Evolutionary conservation across 176 grass and related monocot species (phyloP).

Genomic region (Saccharum spontaneum): DNA sequence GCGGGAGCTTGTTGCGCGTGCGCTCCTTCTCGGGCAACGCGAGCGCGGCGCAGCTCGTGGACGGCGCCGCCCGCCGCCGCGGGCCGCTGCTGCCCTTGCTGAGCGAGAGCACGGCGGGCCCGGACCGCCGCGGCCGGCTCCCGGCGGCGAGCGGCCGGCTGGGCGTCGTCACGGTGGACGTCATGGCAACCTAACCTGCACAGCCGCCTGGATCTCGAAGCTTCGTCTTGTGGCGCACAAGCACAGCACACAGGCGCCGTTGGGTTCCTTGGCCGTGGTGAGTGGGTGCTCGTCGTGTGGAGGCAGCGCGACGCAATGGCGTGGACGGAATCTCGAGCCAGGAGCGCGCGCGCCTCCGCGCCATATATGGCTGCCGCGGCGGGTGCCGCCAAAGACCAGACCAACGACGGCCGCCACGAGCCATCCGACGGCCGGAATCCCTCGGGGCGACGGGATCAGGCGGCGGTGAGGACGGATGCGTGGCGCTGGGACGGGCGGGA

Average conservation of each 20-base stretch:
- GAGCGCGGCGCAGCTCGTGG: constrained; percentile 59
- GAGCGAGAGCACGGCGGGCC: constrained; percentile 39
- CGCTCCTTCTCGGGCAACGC: constrained; percentile 49
- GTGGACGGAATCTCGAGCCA: constrained; percentile 8
- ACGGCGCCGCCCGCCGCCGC: neutral
- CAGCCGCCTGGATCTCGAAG: neutral
- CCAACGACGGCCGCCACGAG: constrained; percentile 1
- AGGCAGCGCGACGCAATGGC: neutral
- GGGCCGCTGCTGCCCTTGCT: neutral
- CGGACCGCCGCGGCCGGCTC: constrained; percentile 34
- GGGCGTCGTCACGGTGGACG: constrained; percentile 44
- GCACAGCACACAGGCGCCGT: neutral
- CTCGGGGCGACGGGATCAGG: neutral
- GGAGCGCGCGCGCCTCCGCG: neutral
- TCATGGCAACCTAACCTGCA: constrained; percentile 21
- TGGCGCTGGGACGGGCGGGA: constrained; percentile 7
- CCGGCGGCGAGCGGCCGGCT: constrained; percentile 46
- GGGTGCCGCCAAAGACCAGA: neutral
- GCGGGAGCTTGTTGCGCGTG: neutral
- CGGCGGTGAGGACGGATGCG: constrained; percentile 10
- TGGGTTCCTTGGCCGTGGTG: neutral
- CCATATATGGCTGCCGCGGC: constrained; percentile 24
- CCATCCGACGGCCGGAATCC: constrained; percentile 29
- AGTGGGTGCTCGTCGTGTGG: neutral
- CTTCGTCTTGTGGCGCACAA: neutral